Percentiles rank a stretch among this genome's conserved stretches.
Conservation (phyloP, 2,329 filamentous ascomycete genomes). For the Aspergillus eucalypticola region DNA sequence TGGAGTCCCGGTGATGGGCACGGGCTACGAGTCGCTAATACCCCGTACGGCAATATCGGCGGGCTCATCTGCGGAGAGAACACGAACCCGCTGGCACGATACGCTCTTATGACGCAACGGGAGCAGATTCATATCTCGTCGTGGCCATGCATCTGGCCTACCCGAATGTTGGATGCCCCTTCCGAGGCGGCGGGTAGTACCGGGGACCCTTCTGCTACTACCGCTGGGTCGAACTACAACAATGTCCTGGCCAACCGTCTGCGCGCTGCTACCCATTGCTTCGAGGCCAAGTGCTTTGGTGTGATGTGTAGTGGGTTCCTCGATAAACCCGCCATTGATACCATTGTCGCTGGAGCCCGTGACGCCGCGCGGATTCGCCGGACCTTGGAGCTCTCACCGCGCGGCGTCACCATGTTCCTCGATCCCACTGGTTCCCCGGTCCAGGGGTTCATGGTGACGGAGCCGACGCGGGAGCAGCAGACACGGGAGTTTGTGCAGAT, state of each 20-base stretch:
- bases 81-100: constrained; percentile 58
- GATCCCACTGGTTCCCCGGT: constrained; percentile 52
- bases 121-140: constrained; percentile 58
- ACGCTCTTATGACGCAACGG: constrained; percentile 55
- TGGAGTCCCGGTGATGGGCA: constrained; percentile 57
- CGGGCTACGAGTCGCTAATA: constrained; percentile 51
- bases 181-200: background rate
- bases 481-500: constrained; percentile 44
- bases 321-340: constrained; percentile 42
- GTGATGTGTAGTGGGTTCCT: constrained; percentile 52
- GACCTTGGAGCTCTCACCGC: constrained; percentile 42
- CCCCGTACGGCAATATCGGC: constrained; percentile 22
- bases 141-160: constrained; percentile 60
- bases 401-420: constrained; percentile 53
- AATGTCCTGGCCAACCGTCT: constrained; percentile 57
- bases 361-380: background rate
- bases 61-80: constrained; percentile 58
- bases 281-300: constrained; percentile 60
- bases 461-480: constrained; percentile 20
- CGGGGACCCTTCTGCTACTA: no score
- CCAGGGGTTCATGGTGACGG: constrained; percentile 40
- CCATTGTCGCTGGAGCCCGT: constrained; percentile 7
- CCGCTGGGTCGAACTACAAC: constrained; percentile 48
- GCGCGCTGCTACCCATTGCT: constrained; percentile 57
- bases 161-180: constrained; percentile 36